Percentiles rank a stretch among this genome's conserved stretches.
phyloP scores from a whole-genome alignment of 805 yeast species.

The Candida nemodendra region DNA sequence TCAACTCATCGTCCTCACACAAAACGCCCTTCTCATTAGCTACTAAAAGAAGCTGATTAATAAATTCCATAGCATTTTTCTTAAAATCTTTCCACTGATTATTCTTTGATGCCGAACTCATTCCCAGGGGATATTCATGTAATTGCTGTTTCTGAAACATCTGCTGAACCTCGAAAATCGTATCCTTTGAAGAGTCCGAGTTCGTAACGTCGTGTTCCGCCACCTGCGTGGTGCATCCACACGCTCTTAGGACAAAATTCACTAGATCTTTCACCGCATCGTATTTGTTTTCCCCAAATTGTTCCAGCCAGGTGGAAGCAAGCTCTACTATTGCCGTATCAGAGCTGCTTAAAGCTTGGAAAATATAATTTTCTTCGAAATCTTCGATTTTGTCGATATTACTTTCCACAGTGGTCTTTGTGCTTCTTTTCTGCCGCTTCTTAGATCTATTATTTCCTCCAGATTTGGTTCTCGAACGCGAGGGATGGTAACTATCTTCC shows the following conservation, averaged over 20 bases:
- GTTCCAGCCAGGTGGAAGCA: slow-evolving; percentile 58
- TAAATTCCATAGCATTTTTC: slow-evolving; percentile 53
- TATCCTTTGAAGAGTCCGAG: slow-evolving; percentile 57
- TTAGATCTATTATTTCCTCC: slow-evolving; percentile 29
- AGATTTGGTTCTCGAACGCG: slow-evolving; percentile 12
- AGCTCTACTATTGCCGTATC: slow-evolving; percentile 50
- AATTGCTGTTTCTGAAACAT: slow-evolving; percentile 56
- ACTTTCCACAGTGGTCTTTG: slow-evolving; percentile 19
- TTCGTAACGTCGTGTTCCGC: slow-evolving; percentile 69
- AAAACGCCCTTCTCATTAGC: slow-evolving; percentile 64
- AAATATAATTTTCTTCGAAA: slow-evolving; percentile 47
- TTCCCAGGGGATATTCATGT: slow-evolving; percentile 66
- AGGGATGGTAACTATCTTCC: slow-evolving; percentile 21
- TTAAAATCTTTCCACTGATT: slow-evolving; percentile 49
- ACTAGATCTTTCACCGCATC: slow-evolving; percentile 59
- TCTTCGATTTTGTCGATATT: slow-evolving; percentile 40
- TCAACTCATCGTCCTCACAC: slow-evolving; percentile 44
- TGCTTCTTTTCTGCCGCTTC: slow-evolving; percentile 21
- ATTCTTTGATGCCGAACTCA: slow-evolving; percentile 40
- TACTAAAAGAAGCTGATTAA: slow-evolving; percentile 47
- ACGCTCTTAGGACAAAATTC: slow-evolving; percentile 65
- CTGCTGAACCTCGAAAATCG: slow-evolving; percentile 69
- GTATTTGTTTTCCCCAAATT: slow-evolving; percentile 42
- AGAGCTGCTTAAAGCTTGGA: slow-evolving; percentile 49
- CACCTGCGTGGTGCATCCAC: slow-evolving; percentile 68